Base-by-base conservation (phyloP, 805 yeast genomes). In the Isabelozyma rhagii region DNA sequence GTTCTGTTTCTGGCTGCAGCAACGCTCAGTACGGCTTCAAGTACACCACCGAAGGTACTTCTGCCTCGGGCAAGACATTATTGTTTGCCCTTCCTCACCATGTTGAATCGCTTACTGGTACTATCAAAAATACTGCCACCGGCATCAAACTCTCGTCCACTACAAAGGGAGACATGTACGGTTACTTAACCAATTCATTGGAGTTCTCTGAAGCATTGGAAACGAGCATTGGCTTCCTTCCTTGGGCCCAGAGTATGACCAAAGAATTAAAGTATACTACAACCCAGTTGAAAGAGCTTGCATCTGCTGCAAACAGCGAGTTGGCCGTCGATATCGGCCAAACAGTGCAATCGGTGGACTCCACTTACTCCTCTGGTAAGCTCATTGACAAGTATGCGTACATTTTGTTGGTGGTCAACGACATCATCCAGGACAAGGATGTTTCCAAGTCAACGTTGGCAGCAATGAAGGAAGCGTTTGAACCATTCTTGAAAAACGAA, bases 71-170 rank as follows among this genome's bases (percentile, higher is more conserved):
- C 11, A 59, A 55, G n/a, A 72, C 81, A 11, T 63, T 81, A 45
- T 58, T 79, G 13, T 81, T 78, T 61, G 81, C 82, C 8, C 69
- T 77, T 44, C 84, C 84, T 25, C 85, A 81, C 62, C 84, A 79
- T 53, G 63, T 77, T 39, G 67, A 62, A 38, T 68, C 76, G 3
- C 61, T 79, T 45, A 53, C 64, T 8, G 27, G 60, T 10, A 48
- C 53, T 9, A 65, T 74, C 39, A 46, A 62, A 9, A 51, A 58
- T 1, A 51, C 61, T 14, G 56, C 63, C 45, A 78, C 82, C 29
- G 79, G 80, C 21, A 67, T 80, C 41, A 51, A 55, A 5, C 55
- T 80, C 45, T 62, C 68, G 5, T 78, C 84, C 1, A 69, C 81
- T 15, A 73, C 82, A 10, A 80, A 78, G 65, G 85, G 85, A 50